phyloP scores from a whole-genome alignment of 192 early-diverging fungal genomes.

The Diversispora eburnea region DNA sequence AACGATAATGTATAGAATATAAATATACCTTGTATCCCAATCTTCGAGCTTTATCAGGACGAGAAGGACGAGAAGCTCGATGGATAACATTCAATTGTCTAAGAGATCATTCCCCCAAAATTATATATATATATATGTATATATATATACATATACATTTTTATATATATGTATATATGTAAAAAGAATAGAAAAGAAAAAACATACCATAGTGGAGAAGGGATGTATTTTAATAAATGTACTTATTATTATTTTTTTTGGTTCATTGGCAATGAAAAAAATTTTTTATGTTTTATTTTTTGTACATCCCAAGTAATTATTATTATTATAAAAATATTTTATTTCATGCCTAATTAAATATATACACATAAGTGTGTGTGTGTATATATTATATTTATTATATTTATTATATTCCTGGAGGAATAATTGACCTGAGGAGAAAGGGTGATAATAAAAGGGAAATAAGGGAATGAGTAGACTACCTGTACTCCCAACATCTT shows the following conservation, averaged over 20 bases:
- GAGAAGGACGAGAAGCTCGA: slow-evolving; percentile 96
- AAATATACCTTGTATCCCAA: slow-evolving; percentile 86
- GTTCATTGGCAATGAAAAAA: slow-evolving; percentile 34
- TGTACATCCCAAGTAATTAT: neutral
- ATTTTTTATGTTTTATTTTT: slow-evolving; percentile 11
- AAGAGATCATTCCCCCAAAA: slow-evolving; percentile 12
- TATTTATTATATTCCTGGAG: no score
- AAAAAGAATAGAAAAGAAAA: neutral
- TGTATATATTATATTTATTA: neutral
- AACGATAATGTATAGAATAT: neutral
- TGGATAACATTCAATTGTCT: slow-evolving; percentile 98
- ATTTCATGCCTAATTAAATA: slow-evolving; percentile 22
- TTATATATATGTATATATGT: no score
- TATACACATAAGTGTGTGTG: neutral
- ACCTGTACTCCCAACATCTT: slow-evolving; percentile 96
- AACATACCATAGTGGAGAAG: slow-evolving; percentile 4
- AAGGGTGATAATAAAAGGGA: neutral
- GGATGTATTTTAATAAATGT: neutral
- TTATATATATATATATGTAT: neutral
- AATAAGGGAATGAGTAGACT: slow-evolving; percentile 26
- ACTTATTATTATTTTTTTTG: slow-evolving; percentile 20
- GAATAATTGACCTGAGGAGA: neutral
- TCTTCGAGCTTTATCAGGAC: slow-evolving; percentile 98
- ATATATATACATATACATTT: neutral
- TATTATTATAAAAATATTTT: neutral